Evolutionary conservation across 495 filamentous ascomycete genomes (phyloP), one percentile per base, ranked within the genome.

Genomic region (Penicillium samsonianum): DNA sequence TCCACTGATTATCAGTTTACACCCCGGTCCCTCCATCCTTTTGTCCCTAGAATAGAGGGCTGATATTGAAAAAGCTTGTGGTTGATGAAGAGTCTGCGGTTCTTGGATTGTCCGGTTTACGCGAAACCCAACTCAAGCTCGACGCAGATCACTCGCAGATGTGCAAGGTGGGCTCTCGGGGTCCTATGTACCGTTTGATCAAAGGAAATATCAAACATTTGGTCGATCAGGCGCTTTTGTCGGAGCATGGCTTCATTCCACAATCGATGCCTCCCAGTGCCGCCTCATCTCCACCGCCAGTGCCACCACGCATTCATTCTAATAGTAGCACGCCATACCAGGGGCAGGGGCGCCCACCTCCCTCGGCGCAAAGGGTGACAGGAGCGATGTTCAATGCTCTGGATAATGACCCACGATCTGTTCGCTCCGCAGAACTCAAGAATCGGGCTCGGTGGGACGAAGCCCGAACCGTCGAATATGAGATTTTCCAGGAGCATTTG

Each of bases 91-190:
- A 76, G 37, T 74, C 73, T 1, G 73, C 73, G 9, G 63, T 74
- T 10, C 67, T 76, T 1, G 73, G 73, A 12, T 49, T 74, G 1
- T 72, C 73, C 11, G 71, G 71, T 4, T 59, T 72, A 33, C 73
- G 73, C 9, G 73, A 73, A 46, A 75, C 73, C 0, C 71, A 71
- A n/a, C 55, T 75, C 6, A 75, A 75, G 33, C 69, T 75, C 3
- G 73, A 75, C 42, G 73, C 70, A 25, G 73, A 73, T 48, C 73
- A 75, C 45, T 73, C 70, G 1, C 65, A 72, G 43, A 75, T 75
- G 73, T 75, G 73, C 61, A 75, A 73, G 48, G 62, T 75, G 7
- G 60, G 61, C 45, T 23, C 47, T 22, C 63, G 67, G 8, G 73
- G 73, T 0, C 65, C 73, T 3, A 72, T 73, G 69, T 75, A 75